phyloP scores from a whole-genome alignment of 768 basidiomycete genomes.

The Trichaptum fuscoviolaceum region DNA sequence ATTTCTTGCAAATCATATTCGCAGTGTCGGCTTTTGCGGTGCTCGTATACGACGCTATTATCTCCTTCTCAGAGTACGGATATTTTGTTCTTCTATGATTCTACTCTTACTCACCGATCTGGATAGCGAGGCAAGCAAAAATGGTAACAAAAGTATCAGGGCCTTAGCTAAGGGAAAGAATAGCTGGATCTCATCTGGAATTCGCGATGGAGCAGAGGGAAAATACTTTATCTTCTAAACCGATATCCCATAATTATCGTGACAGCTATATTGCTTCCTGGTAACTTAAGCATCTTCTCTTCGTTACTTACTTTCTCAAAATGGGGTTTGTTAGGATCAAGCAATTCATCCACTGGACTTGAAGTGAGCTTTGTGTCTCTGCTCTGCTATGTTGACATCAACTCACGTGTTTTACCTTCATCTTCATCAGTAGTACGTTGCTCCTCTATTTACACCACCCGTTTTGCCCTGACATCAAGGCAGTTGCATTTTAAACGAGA shows the following conservation, averaged over 20 bases:
- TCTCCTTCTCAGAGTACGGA: neutral
- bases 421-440: neutral
- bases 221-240: neutral
- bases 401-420: neutral
- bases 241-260: neutral
- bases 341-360: neutral
- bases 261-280: neutral
- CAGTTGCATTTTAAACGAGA: neutral
- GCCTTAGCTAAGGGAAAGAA: neutral
- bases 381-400: neutral
- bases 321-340: neutral
- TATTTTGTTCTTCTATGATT: neutral
- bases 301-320: neutral
- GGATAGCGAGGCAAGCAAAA: neutral
- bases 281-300: neutral
- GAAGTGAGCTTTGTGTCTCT: neutral
- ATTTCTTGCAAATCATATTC: neutral
- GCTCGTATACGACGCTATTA: neutral
- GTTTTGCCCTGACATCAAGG: neutral
- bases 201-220: neutral
- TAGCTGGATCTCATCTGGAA: neutral
- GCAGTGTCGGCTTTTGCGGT: neutral
- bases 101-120: neutral
- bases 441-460: neutral
- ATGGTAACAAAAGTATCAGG: neutral